These are phyloP conservation scores for Cystobasidium pallidum DNA, from an alignment of 1,284 basidiomycete genomes.

Conservation along the genomic window DNA sequence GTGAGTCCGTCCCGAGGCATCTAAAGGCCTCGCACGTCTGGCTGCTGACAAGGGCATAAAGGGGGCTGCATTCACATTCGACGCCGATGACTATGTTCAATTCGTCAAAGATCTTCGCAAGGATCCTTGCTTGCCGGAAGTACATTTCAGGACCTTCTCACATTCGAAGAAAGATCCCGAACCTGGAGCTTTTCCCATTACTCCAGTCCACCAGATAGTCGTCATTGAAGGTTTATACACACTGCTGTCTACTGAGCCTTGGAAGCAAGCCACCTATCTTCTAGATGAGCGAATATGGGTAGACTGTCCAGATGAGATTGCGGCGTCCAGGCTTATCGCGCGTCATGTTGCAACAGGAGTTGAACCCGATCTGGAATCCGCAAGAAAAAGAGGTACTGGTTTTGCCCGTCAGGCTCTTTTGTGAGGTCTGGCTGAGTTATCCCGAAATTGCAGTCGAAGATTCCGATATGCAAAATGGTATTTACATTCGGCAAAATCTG, in stretches of 20 bases:
- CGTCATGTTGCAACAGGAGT: conserved; percentile 77
- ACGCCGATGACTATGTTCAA: conserved; percentile 64
- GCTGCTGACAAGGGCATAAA: conserved; percentile 38
- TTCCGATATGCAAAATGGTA: conserved; percentile 50
- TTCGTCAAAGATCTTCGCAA: conserved; percentile 66
- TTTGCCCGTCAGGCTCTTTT: not conserved
- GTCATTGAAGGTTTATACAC: conserved; percentile 84
- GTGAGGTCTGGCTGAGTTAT: not conserved
- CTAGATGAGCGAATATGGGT: conserved; percentile 82
- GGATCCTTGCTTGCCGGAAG: conserved; percentile 67
- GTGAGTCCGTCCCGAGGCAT: conserved; percentile 58
- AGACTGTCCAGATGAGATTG: conserved; percentile 66
- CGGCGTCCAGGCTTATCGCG: conserved; percentile 67
- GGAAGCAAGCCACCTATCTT: conserved; percentile 68
- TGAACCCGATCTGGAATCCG: conserved; percentile 67
- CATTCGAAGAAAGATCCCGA: conserved; percentile 62
- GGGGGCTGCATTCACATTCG: conserved; percentile 60
- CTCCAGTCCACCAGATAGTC: conserved; percentile 70
- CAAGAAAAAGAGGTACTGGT: conserved; percentile 68
- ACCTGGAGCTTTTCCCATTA: conserved; percentile 61
- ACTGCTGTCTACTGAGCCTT: conserved; percentile 70
- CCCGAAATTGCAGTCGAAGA: conserved; percentile 43
- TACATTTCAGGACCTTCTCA: conserved; percentile 59
- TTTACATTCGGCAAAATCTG: conserved; percentile 46
- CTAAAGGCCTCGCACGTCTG: conserved; percentile 65